These are phyloP conservation scores for Protomyces arabidopsidicola DNA, from an alignment of 1,139 yeast species.

Conservation along the genomic window DNA sequence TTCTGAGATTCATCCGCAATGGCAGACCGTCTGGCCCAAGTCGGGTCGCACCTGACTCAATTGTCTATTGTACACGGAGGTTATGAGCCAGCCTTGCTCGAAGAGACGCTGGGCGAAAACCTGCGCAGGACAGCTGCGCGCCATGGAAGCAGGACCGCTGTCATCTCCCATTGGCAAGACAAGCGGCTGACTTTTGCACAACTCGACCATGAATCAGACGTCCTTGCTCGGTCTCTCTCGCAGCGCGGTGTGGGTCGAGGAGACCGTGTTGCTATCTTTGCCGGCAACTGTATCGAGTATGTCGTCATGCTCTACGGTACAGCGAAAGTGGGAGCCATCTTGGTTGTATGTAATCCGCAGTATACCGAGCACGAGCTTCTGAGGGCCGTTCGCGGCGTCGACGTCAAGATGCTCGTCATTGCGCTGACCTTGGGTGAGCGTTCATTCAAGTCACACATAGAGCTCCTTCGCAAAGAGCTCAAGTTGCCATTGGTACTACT, in stretches of 20 bases:
- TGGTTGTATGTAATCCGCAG: slow-evolving; percentile 40
- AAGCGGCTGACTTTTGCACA: slow-evolving; percentile 34
- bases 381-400: slow-evolving; percentile 36
- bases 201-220: slow-evolving; percentile 35
- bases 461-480: slow-evolving; percentile 1
- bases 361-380: slow-evolving; percentile 38
- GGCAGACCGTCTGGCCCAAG: background rate
- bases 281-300: slow-evolving; percentile 40
- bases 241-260: slow-evolving; percentile 34
- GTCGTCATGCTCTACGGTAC: slow-evolving; percentile 38
- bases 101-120: background rate
- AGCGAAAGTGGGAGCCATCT: slow-evolving; percentile 38
- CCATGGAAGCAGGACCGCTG: slow-evolving; percentile 35
- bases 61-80: slow-evolving; percentile 5
- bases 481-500: background rate
- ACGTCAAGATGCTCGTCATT: slow-evolving; percentile 36
- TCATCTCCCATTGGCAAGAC: slow-evolving; percentile 37
- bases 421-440: slow-evolving; percentile 34
- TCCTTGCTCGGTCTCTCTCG: slow-evolving; percentile 30
- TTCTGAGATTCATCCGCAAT: background rate
- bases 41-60: background rate
- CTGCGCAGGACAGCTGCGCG: slow-evolving; percentile 27
- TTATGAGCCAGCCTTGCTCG: slow-evolving; percentile 1
- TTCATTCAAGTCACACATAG: slow-evolving; percentile 26
- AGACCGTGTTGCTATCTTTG: slow-evolving; percentile 39